phyloP scores from a whole-genome alignment of 805 yeast species.

The Candida krabiensis region DNA sequence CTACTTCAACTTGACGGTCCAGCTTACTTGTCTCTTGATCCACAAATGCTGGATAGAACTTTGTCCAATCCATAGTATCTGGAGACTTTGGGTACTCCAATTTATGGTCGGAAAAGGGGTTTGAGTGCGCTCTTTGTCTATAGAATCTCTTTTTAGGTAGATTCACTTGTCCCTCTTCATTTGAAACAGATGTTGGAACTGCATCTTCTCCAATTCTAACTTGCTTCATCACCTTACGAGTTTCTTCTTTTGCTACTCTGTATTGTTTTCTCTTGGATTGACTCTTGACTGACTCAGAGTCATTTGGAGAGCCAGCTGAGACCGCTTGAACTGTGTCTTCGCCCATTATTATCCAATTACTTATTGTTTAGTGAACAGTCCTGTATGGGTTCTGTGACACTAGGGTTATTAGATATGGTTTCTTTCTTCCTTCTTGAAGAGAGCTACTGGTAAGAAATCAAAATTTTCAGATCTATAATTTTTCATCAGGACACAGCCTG shows the following conservation, averaged over 20 bases:
- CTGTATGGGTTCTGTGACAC: no score
- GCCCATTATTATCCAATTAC: no score
- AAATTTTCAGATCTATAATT: background rate
- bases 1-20: constrained; percentile 70
- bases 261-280: constrained; percentile 47
- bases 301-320: background rate
- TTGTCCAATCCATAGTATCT: constrained; percentile 82
- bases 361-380: no score
- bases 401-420: no score
- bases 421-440: no score
- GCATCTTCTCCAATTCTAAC: constrained; percentile 41
- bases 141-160: constrained; percentile 85
- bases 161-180: constrained; percentile 23
- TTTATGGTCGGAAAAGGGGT: constrained; percentile 94
- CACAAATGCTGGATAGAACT: constrained; percentile 63
- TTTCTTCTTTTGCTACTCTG: constrained; percentile 46
- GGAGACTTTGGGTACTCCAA: constrained; percentile 86
- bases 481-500: no score
- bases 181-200: constrained; percentile 11
- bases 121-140: constrained; percentile 96
- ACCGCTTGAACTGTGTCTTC: no score
- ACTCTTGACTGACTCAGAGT: constrained; percentile 3
- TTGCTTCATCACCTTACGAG: constrained; percentile 44
- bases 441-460: background rate
- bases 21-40: constrained; percentile 40